These are phyloP conservation scores for Aspergillus ustus DNA, from an alignment of 2,329 filamentous ascomycete genomes.

Conservation along the genomic window DNA sequence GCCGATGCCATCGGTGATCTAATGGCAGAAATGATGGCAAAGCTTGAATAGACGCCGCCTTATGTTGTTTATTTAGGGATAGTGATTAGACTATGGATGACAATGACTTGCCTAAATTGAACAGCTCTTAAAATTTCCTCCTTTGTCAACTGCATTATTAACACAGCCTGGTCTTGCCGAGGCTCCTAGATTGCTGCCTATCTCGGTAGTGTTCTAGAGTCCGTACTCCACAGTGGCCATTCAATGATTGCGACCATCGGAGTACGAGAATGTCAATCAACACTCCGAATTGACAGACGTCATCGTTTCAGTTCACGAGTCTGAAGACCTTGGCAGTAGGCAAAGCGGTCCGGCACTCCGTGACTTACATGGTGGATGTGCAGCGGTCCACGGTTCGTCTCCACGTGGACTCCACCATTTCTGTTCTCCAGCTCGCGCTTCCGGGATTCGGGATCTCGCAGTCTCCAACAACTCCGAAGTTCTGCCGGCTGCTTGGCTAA, in stretches of 20 bases:
- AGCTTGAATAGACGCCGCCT: neutral
- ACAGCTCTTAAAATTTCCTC: neutral
- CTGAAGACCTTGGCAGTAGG: neutral
- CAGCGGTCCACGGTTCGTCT: neutral
- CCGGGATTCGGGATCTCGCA: neutral
- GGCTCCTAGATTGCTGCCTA: neutral
- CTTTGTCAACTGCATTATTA: neutral
- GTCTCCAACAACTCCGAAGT: slow-evolving; percentile 1
- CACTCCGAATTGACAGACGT: neutral
- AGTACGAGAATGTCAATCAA: neutral
- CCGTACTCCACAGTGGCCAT: neutral
- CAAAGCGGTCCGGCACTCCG: neutral
- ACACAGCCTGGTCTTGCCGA: neutral
- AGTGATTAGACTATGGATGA: neutral
- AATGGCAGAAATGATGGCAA: slow-evolving; percentile 14
- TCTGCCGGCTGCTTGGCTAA: neutral
- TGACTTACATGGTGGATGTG: neutral
- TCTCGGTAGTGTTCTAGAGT: no score
- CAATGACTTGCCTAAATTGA: neutral
- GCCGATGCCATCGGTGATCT: slow-evolving; percentile 12
- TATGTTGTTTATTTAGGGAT: neutral
- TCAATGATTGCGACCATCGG: neutral
- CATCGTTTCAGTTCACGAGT: neutral
- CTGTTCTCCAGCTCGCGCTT: neutral
- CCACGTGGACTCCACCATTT: neutral